Evolutionary conservation across 345 rosid genomes (phyloP).

Genomic region (Sisymbrium altissimum): DNA sequence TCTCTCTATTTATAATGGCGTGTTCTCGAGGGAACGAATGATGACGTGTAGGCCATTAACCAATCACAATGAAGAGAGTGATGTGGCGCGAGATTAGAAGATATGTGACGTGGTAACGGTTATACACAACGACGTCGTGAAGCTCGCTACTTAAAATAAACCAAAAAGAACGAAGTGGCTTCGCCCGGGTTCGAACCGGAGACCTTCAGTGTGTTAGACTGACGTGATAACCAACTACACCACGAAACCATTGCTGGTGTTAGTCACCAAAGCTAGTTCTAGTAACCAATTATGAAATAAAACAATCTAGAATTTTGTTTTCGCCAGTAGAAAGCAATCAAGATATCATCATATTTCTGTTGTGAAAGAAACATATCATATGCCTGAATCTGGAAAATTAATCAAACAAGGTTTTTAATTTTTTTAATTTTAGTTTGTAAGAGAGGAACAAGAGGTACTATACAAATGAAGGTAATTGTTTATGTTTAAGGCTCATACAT

Average conservation of each 20-base stretch:
- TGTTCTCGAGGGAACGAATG: constrained; percentile 12
- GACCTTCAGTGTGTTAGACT: constrained; percentile 99
- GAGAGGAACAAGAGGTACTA: constrained; percentile 7
- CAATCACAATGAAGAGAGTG: constrained; percentile 42
- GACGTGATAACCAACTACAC: constrained; percentile 99
- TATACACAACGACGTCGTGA: constrained; percentile 1
- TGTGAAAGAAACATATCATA: not conserved
- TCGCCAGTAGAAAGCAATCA: too few species aligned
- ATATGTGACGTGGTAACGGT: constrained; percentile 20
- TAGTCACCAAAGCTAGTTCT: too few species aligned
- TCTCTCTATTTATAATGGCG: constrained; percentile 12
- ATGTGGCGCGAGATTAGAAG: constrained; percentile 27
- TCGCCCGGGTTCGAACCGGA: constrained; percentile 95
- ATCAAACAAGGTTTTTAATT: not conserved
- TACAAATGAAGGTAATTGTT: not conserved
- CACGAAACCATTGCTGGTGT: constrained; percentile 60
- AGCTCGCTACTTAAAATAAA: not conserved
- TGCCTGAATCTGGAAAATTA: not conserved
- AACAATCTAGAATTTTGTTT: too few species aligned
- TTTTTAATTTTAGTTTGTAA: not conserved
- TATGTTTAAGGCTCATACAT: not conserved
- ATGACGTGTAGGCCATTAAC: constrained; percentile 49
- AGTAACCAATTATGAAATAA: too few species aligned
- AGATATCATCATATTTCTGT: not conserved
- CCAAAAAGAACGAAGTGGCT: not conserved